Evolutionary conservation across 805 yeast species (phyloP), one percentile per base, ranked within the genome.

Genomic region (Metschnikowia cubensis): DNA sequence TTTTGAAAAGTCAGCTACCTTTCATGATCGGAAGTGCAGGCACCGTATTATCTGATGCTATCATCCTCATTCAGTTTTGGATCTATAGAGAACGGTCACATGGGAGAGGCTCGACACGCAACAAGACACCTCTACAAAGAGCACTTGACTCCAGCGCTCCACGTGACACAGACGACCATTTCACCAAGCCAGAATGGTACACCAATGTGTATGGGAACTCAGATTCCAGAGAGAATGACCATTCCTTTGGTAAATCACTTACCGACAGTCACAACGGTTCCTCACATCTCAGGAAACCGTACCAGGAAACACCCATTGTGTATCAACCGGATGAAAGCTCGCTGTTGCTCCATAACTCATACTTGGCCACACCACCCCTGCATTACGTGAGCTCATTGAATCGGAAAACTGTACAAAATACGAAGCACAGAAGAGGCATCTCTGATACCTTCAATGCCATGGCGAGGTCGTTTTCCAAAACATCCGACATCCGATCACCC

Each of bases 171-270:
- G 53, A 32, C 14, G 35, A 51, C 15, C 66, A 63, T 43, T 69
- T 69, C 55, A 67, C 64, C 47, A 66, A 67, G 42, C 74, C 74
- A 1, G 72, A 68, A 48, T 71, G 75, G 76, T 71, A 70, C 58
- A 63, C 67, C 17, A 63, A 64, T 50, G 56, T 52, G 34, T 48
- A 47, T 47, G 29, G 40, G 18, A 42, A 36, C 15, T 45, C 17
- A 7, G 46, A 43, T 17, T 17, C 46, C 25, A 35, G 46, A 11
- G 46, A 43, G 11, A 34, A 35, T 3, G 40, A 43, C 33, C 38
- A 43, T 5, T 13, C 15, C 18, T 43, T 43, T 25, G 39, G 35
- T 6, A 35, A 43, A 8, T 35, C 46, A 4, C 7, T 17, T 29
- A 10, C 37, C 3, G 45, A 33, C 8, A 20, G 17, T 31, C 45